phyloP scores from a whole-genome alignment of 495 filamentous ascomycete genomes.

The Immersiella caudata region DNA sequence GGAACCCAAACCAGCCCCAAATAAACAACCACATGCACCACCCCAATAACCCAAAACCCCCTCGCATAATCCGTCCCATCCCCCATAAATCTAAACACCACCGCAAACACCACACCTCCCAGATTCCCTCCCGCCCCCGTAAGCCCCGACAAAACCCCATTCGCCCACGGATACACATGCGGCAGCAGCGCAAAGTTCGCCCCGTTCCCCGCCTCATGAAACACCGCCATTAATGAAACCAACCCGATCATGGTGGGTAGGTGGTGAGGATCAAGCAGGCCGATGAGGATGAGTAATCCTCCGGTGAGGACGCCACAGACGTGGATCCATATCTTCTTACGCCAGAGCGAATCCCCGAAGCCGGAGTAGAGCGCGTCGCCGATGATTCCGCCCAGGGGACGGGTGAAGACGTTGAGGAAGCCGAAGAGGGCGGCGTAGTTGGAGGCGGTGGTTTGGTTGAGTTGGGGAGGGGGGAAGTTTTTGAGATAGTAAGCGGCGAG shows the following conservation, averaged over 20 bases:
- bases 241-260: constrained; percentile 75
- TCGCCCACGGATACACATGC: constrained; percentile 75
- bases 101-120: constrained; percentile 81
- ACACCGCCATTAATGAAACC: constrained; percentile 71
- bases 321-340: constrained; percentile 74
- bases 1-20: constrained; percentile 71
- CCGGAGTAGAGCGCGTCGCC: constrained; percentile 69
- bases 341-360: constrained; percentile 63
- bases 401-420: constrained; percentile 76
- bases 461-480: constrained; percentile 72
- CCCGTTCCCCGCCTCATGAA: constrained; percentile 79
- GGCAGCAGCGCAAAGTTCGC: constrained; percentile 84
- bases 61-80: constrained; percentile 65
- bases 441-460: constrained; percentile 72
- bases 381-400: constrained; percentile 74
- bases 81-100: constrained; percentile 76
- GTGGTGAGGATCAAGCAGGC: constrained; percentile 60
- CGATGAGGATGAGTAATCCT: constrained; percentile 70
- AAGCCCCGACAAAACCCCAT: constrained; percentile 70
- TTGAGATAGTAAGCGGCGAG: constrained; percentile 77
- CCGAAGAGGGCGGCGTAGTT: constrained; percentile 91
- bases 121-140: constrained; percentile 82
- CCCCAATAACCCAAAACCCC: constrained; percentile 79
- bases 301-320: constrained; percentile 66
- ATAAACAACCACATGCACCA: constrained; percentile 69